Percentiles rank a stretch among this genome's conserved stretches.
Evolutionary conservation across 345 rosid genomes (phyloP).

Genomic region (Eucalyptus marginata): DNA sequence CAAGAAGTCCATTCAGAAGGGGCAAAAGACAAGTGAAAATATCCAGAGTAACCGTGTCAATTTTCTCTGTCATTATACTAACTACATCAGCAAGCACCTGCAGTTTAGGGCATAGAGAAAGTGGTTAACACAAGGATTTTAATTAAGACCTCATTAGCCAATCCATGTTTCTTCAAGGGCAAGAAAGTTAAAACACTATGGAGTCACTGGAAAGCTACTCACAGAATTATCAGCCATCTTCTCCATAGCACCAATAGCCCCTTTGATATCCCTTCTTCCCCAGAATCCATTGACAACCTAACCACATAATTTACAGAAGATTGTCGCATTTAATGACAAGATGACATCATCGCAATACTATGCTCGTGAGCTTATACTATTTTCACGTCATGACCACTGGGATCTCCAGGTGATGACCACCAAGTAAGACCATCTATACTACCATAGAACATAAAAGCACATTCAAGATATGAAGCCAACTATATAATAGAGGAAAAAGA

Average conservation of each 20-base stretch:
- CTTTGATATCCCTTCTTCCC: constrained; percentile 82
- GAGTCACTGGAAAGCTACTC: constrained; percentile 3
- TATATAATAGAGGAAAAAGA: neutral
- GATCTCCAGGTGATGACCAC: neutral
- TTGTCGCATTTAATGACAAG: neutral
- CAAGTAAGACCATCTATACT: neutral
- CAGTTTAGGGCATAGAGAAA: neutral
- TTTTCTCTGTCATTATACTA: constrained; percentile 48
- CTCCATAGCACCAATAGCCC: constrained; percentile 63
- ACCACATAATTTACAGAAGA: neutral
- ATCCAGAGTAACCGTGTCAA: constrained; percentile 69
- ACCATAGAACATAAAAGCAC: neutral
- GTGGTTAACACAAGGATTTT: neutral
- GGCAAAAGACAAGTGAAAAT: constrained; percentile 83
- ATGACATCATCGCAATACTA: neutral
- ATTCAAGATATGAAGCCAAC: neutral
- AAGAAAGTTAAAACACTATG: neutral
- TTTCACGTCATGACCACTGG: neutral
- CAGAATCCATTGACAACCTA: constrained; percentile 84
- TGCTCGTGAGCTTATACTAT: neutral
- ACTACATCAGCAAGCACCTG: constrained; percentile 90
- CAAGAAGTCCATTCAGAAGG: constrained; percentile 62
- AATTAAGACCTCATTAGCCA: neutral
- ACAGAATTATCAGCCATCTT: constrained; percentile 96
- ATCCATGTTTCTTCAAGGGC: neutral